Base-by-base conservation (phyloP, 306 rosid species). In the Gynostemma pentaphyllum region DNA sequence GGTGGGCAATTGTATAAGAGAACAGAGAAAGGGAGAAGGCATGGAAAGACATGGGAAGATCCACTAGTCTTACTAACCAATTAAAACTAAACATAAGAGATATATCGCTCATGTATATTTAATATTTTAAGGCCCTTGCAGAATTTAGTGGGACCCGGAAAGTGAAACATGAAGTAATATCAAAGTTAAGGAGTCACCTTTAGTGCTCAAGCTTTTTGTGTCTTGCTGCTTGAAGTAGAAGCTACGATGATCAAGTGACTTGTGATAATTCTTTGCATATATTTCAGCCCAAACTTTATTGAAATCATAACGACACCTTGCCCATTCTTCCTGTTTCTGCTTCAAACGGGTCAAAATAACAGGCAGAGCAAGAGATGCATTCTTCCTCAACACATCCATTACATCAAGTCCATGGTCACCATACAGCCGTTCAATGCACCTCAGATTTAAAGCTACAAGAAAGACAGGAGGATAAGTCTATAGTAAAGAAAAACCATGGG, bases 271-370 rank as follows among this genome's bases (percentile, higher is more conserved):
- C 81, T 94, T 94, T 2, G 97, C 68, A 78, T 94, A 94, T 81
- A 94, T 88, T 34, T 94, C 99, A 50, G 94, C 97, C 99, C 99
- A 94, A 60, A 94, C 99, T 81, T 88, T 94, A 77, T 83, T 86
- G 61, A 88, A 94, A 75, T 94, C 99, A 52, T 90, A 71, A 53
- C 94, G 99, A 64, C 97, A 94, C 76, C 81, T 80, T 52, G 90
- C 95, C 99, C 99, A 94, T 76, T 88, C 99, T 57, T 94, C 97
- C 68, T 94, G 95, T 79, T 94, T 94, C 83, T 88, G 99, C 87
- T 88, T 94, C 84, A 94, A 64, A 70, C 99, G 95, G 4, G 83
- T 82, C 80, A 86, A 76, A 73, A 88, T 88, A 72, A 94, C 97
- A 23, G 99, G 99, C 84, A 94, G 80, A 73, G 95, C 90, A 73